These are phyloP conservation scores for Cystoisospora suis DNA, from an alignment of 169 alveolate genomes.

Conservation along the genomic window DNA sequence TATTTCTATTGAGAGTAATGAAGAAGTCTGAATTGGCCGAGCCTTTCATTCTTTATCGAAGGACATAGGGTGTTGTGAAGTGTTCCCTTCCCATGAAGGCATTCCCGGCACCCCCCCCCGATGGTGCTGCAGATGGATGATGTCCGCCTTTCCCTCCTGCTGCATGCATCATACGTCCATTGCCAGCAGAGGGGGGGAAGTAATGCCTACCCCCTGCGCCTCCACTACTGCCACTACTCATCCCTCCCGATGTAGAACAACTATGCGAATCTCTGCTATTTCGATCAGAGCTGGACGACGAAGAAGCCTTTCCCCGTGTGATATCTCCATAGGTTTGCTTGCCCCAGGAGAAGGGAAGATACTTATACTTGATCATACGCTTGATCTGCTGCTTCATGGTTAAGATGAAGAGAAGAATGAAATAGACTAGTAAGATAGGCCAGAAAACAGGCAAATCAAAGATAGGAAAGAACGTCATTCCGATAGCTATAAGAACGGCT, in stretches of 20 bases:
- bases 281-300: not conserved
- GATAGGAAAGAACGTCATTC: slow-evolving; percentile 72
- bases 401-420: slow-evolving; percentile 80
- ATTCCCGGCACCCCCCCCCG: slow-evolving; percentile 46
- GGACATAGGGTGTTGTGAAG: slow-evolving; percentile 63
- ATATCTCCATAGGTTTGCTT: slow-evolving; percentile 79
- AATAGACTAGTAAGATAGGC: slow-evolving; percentile 86
- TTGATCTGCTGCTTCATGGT: slow-evolving; percentile 85
- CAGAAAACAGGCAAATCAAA: slow-evolving; percentile 87
- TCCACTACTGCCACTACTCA: not conserved
- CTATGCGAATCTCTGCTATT: not conserved
- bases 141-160: too few species aligned
- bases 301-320: slow-evolving; percentile 75
- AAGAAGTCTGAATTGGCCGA: too few species aligned
- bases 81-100: slow-evolving; percentile 51
- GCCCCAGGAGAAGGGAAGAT: slow-evolving; percentile 82
- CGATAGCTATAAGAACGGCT: slow-evolving; percentile 71
- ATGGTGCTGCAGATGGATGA: slow-evolving; percentile 26
- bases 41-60: too few species aligned
- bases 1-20: too few species aligned
- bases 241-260: too few species aligned
- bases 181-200: too few species aligned
- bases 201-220: not conserved
- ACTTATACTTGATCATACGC: slow-evolving; percentile 76
- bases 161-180: too few species aligned